Evolutionary conservation across 2,329 filamentous ascomycete genomes (phyloP), one percentile per base, ranked within the genome.

Genomic region (Phyllosticta citriasiana): DNA sequence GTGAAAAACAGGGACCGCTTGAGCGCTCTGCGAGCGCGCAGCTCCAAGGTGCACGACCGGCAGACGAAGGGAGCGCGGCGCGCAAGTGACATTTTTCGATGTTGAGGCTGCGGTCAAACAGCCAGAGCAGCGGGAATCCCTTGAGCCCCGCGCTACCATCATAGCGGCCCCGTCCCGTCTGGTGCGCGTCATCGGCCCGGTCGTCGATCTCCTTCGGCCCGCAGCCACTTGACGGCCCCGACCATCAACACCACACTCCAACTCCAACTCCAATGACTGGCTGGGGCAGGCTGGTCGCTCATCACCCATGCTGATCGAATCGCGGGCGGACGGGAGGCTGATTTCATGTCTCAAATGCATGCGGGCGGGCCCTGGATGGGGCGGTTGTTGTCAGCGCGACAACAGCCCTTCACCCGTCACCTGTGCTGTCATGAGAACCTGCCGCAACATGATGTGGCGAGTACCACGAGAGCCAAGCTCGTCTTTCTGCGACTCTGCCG

Each of bases 41-140:
- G 40, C 22, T 10, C 3, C 53, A 24, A 55, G 55, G 53, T 19
- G 58, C 52, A 40, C 24, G 19, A 40, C 16, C 33, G 27, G 47
- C 14, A 33, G 30, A 51, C 52, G n/a, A 50, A 55, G 5, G 16
- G 24, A 59, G 51, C 33, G 55, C n/a, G 26, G 33, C 25, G 53
- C 30, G 57, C 35, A 10, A 50, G 30, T 50, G 24, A 40, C 60
- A 62, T 62, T 30, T 56, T 26, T 27, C 57, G 59, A 54, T 30
- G 59, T 40, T 7, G 33, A 40, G 16, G 26, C 12, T 22, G 12
- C 16, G 5, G 16, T 30, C 27, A 27, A 4, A 26, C 10, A 26
- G 51, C n/a, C 19, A 33, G 51, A 19, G 51, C 27, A 9, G n/a
- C 25, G 14, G 40, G 12, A 30, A 14, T 47, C 14, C 40, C 35